Evolutionary conservation across 257 asterid genomes (phyloP).

Genomic region (Solanum corneliomulleri): DNA sequence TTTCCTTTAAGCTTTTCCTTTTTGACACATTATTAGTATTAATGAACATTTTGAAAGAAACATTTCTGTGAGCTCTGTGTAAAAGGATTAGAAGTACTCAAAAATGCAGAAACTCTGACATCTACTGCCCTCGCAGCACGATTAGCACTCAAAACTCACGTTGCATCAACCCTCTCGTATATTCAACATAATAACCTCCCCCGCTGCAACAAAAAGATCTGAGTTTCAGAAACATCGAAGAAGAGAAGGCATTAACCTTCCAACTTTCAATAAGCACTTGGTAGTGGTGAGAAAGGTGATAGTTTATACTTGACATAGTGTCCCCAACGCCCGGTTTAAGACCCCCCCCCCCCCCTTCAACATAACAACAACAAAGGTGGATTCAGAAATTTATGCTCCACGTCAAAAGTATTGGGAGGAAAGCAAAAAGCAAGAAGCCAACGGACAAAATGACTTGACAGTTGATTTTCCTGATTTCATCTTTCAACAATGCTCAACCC

Average conservation of each 20-base stretch:
- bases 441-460: background rate
- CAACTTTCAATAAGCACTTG: background rate
- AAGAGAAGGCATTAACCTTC: background rate
- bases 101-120: background rate
- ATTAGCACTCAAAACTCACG: background rate
- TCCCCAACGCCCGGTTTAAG: background rate
- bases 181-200: constrained; percentile 47
- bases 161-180: background rate
- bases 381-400: background rate
- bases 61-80: background rate
- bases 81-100: background rate
- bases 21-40: background rate
- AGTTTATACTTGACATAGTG: background rate
- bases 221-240: background rate
- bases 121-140: background rate
- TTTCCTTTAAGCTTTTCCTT: background rate
- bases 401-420: background rate
- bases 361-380: background rate
- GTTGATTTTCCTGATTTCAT: background rate
- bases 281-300: background rate
- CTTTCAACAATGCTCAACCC: background rate
- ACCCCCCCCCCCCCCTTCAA: background rate
- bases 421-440: background rate
- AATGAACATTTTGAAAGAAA: background rate
- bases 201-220: constrained; percentile 16